phyloP scores from a whole-genome alignment of 2,329 filamentous ascomycete species.

The Biscogniauxia sp. region DNA sequence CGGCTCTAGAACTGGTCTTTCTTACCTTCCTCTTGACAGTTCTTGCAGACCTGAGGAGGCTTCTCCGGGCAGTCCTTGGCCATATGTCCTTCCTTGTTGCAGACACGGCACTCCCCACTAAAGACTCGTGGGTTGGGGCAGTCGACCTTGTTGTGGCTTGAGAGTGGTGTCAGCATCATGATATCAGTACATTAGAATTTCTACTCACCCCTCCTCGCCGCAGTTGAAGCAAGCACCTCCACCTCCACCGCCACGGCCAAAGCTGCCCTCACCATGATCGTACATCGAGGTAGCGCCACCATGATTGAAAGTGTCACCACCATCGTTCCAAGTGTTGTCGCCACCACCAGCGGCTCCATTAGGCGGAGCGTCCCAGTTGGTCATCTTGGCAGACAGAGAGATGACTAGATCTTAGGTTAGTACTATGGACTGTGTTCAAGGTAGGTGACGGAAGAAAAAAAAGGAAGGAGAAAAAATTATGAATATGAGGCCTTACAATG shows the following conservation, averaged over 20 bases:
- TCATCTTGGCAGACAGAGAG: constrained; percentile 11
- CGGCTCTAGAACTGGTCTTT: constrained; percentile 1
- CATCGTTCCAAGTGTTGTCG: not conserved
- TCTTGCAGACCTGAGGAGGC: constrained; percentile 54
- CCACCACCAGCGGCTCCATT: constrained; percentile 5
- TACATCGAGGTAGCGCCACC: constrained; percentile 12
- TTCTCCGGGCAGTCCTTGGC: constrained; percentile 62
- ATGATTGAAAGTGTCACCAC: constrained; percentile 7
- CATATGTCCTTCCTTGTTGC: constrained; percentile 52
- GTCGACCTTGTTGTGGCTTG: constrained; percentile 60
- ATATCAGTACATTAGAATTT: not conserved
- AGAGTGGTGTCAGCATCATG: constrained; percentile 7
- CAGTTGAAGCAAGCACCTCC: constrained; percentile 50
- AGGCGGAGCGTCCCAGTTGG: constrained; percentile 10
- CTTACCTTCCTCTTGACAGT: constrained; percentile 61
- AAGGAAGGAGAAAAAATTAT: not conserved
- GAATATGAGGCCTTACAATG: too few species aligned
- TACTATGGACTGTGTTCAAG: constrained; percentile 10
- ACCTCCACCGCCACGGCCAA: constrained; percentile 19
- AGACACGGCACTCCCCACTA: constrained; percentile 50
- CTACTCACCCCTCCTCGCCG: constrained; percentile 47
- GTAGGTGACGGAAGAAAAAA: not conserved
- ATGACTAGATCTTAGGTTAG: not conserved
- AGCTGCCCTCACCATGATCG: constrained; percentile 5
- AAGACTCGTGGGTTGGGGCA: constrained; percentile 50